These are phyloP conservation scores for Ashbya aceris DNA, from an alignment of 1,139 yeast genomes.

Conservation along the genomic window DNA sequence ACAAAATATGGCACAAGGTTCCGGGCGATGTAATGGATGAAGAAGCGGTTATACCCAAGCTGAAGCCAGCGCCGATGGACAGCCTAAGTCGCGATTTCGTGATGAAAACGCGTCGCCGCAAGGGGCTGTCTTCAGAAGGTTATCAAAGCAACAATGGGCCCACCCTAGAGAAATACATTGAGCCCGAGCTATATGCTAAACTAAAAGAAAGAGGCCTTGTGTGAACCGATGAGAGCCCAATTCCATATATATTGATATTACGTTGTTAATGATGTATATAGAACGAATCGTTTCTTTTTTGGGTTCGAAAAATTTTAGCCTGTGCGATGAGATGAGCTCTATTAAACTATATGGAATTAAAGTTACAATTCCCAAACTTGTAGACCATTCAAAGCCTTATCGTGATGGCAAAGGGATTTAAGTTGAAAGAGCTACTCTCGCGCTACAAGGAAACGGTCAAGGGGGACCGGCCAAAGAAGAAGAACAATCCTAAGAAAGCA, in stretches of 20 bases:
- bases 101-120: slow-evolving; percentile 77
- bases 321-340: background rate
- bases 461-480: slow-evolving; percentile 13
- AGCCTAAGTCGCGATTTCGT: slow-evolving; percentile 84
- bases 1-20: slow-evolving; percentile 55
- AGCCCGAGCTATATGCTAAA: slow-evolving; percentile 45
- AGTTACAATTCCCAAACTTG: background rate
- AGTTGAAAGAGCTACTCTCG: slow-evolving; percentile 28
- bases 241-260: too few species aligned
- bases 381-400: background rate
- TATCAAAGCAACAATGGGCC: slow-evolving; percentile 62
- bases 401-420: slow-evolving; percentile 32
- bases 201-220: slow-evolving; percentile 42
- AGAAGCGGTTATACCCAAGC: slow-evolving; percentile 50
- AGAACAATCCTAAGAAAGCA: background rate
- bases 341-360: background rate
- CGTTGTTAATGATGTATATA: too few species aligned
- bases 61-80: slow-evolving; percentile 63
- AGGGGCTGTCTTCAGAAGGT: slow-evolving; percentile 62
- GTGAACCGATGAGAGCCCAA: slow-evolving; percentile 8
- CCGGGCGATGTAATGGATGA: slow-evolving; percentile 89
- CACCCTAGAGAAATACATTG: slow-evolving; percentile 59
- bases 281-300: background rate
- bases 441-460: slow-evolving; percentile 23
- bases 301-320: slow-evolving; percentile 1